These are phyloP conservation scores for Eucalyptus decipiens DNA, from an alignment of 345 rosid species.

Conservation along the genomic window DNA sequence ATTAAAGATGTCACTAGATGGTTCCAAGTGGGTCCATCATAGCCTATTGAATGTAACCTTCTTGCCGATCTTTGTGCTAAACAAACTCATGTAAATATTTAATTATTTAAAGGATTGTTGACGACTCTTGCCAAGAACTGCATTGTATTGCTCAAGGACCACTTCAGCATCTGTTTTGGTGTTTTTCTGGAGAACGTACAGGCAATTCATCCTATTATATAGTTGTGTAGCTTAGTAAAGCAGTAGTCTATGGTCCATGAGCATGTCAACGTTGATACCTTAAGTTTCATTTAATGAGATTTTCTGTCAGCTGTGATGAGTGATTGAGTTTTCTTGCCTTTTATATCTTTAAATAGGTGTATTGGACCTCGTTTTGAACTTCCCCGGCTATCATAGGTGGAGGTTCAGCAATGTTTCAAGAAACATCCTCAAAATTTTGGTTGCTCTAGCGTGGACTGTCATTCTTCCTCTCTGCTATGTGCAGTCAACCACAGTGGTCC, in stretches of 20 bases:
- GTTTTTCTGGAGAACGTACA: background rate
- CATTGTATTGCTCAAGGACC: background rate
- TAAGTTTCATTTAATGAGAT: background rate
- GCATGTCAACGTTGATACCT: background rate
- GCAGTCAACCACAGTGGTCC: conserved; percentile 39
- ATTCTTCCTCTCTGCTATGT: conserved; percentile 70
- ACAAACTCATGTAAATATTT: background rate
- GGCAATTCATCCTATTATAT: background rate
- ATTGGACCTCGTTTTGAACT: conserved; percentile 79
- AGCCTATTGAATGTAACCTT: background rate
- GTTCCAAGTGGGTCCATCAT: background rate
- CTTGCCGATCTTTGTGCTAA: background rate
- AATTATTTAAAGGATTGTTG: background rate
- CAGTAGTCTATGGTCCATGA: background rate
- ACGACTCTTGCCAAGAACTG: background rate
- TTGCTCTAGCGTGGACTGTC: conserved; percentile 66
- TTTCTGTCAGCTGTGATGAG: background rate
- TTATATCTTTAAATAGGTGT: conserved; percentile 31
- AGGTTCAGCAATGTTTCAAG: conserved; percentile 66
- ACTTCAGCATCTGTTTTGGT: background rate
- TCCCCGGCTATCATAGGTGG: conserved; percentile 96
- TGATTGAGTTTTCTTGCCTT: background rate
- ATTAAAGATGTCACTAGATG: background rate
- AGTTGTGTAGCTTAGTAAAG: background rate
- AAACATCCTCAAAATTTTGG: conserved; percentile 61